Percentiles rank a stretch among this genome's conserved stretches.
Evolutionary conservation across 768 basidiomycete genomes (phyloP).

Genomic region (Daedaleopsis sinensis): DNA sequence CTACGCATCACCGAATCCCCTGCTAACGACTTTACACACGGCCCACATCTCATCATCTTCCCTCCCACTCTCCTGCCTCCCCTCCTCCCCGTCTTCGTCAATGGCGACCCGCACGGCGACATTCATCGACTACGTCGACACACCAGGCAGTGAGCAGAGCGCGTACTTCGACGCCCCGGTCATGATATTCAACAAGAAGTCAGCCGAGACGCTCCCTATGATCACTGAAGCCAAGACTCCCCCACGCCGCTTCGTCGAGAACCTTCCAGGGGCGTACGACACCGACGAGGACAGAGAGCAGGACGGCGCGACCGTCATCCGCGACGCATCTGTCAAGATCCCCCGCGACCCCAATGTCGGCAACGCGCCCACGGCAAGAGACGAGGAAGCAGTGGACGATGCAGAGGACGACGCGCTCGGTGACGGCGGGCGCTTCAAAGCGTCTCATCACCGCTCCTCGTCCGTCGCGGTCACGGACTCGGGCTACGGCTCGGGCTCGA

Average conservation of each 20-base stretch:
- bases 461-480: conserved; percentile 22
- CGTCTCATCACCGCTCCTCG: conserved; percentile 10
- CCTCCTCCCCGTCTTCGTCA: not conserved
- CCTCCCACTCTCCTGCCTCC: not conserved
- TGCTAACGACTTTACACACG: not conserved
- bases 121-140: conserved; percentile 18
- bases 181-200: conserved; percentile 30
- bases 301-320: not conserved
- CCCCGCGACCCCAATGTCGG: conserved; percentile 13
- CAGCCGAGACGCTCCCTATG: not conserved
- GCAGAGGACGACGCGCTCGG: not conserved
- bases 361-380: conserved; percentile 6
- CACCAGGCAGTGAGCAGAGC: conserved; percentile 38
- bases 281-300: not conserved
- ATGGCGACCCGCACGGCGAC: conserved; percentile 15
- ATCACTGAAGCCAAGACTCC: not conserved
- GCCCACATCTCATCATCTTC: not conserved
- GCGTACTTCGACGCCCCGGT: conserved; percentile 50
- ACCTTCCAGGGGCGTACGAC: conserved; percentile 3
- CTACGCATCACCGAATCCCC: not conserved
- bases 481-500: conserved; percentile 23
- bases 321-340: conserved; percentile 10
- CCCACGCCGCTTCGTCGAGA: not conserved
- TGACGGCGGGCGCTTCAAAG: not conserved
- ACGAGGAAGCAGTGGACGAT: conserved; percentile 2